phyloP scores from a whole-genome alignment of 306 rosid genomes.

The Sechiopsis laciniata region DNA sequence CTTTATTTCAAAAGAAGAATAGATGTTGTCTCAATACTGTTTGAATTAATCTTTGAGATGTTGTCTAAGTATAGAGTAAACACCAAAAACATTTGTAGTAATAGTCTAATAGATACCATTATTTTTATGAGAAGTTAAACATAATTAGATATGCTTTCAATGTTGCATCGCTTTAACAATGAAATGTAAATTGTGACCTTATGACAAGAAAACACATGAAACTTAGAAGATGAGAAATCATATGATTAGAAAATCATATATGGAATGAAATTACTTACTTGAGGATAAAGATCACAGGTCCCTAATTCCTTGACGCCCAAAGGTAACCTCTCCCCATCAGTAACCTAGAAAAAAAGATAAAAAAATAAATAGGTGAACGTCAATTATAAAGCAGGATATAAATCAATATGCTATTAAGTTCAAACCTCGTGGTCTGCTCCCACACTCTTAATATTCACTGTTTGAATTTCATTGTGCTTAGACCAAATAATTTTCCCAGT shows the following conservation, averaged over 20 bases:
- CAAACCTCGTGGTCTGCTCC: conserved; percentile 85
- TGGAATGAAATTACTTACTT: conserved; percentile 49
- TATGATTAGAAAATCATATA: neutral
- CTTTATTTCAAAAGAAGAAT: too few species aligned
- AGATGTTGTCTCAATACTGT: neutral
- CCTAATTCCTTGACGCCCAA: conserved; percentile 95
- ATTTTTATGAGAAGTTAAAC: conserved; percentile 14
- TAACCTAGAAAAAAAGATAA: conserved; percentile 42
- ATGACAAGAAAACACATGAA: neutral
- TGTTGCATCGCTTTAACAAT: neutral
- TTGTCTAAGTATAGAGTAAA: neutral
- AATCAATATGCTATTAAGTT: conserved; percentile 13
- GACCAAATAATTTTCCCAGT: conserved; percentile 95
- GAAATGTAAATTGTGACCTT: neutral
- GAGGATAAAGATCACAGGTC: conserved; percentile 96
- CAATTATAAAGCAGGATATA: neutral
- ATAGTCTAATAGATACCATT: neutral
- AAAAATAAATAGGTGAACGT: neutral
- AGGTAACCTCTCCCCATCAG: conserved; percentile 93
- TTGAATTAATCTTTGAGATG: neutral
- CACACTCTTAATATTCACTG: conserved; percentile 83
- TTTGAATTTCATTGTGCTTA: conserved; percentile 95
- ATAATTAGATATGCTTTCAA: conserved; percentile 4
- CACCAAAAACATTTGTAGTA: neutral
- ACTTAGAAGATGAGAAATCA: neutral